These are phyloP conservation scores for Candida sanyaensis DNA, from an alignment of 1,139 yeast species.

Conservation along the genomic window DNA sequence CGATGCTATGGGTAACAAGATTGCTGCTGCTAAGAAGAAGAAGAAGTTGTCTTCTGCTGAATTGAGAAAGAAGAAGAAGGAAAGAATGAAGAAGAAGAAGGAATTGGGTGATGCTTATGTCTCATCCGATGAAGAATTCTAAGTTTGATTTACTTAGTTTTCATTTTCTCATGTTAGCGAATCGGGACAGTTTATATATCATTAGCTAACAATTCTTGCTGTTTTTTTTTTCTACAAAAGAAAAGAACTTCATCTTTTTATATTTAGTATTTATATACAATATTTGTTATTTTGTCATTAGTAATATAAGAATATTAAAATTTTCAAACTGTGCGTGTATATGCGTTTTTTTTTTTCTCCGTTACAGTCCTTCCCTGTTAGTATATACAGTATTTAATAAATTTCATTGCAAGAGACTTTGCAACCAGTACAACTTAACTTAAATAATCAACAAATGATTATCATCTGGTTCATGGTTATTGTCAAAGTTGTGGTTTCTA, in stretches of 20 bases:
- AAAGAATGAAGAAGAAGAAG: slow-evolving; percentile 99
- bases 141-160: slow-evolving; percentile 13
- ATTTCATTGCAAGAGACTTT: neutral
- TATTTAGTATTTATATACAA: neutral
- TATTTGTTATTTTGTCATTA: slow-evolving; percentile 2
- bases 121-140: slow-evolving; percentile 84
- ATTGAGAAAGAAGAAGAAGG: slow-evolving; percentile 99
- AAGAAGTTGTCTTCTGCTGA: slow-evolving; percentile 97
- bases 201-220: slow-evolving; percentile 1
- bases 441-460: neutral
- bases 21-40: slow-evolving; percentile 94
- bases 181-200: slow-evolving; percentile 4
- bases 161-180: neutral
- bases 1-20: slow-evolving; percentile 99
- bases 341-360: no score
- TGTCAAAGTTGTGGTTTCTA: neutral
- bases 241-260: neutral
- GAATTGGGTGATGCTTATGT: slow-evolving; percentile 99
- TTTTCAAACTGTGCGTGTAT: neutral
- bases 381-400: no score
- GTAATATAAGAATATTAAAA: neutral
- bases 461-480: neutral
- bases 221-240: slow-evolving; percentile 9
- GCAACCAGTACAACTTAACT: neutral
- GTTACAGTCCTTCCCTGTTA: no score